Evolutionary conservation across 2,329 filamentous ascomycete genomes (phyloP).

Genomic region (Colletotrichum lentis): DNA sequence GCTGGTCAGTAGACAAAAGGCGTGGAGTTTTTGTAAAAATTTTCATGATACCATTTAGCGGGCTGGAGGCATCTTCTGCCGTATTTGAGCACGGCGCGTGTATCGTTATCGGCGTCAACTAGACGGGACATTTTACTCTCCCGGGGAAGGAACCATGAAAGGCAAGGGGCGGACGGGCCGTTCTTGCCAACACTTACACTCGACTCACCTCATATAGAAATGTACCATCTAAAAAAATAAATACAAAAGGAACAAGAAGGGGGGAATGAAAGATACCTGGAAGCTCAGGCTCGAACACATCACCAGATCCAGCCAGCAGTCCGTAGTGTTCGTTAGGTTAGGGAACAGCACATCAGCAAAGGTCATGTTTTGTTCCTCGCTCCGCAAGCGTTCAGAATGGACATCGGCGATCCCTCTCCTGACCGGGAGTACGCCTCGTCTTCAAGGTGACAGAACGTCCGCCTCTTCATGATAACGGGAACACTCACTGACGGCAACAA

Average conservation of each 20-base stretch:
- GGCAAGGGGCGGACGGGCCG: conserved; percentile 9
- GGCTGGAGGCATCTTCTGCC: neutral
- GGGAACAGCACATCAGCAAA: too few relatives aligned
- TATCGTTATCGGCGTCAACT: conserved; percentile 6
- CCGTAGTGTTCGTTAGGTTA: neutral
- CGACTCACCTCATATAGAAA: conserved; percentile 31
- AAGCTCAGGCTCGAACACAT: neutral
- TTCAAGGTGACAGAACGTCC: conserved; percentile 43
- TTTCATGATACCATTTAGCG: conserved; percentile 31
- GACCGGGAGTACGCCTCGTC: conserved; percentile 32
- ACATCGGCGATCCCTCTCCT: conserved; percentile 44
- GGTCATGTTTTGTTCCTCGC: conserved; percentile 51
- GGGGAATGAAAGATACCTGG: neutral
- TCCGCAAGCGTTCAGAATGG: conserved; percentile 51
- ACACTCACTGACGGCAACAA: neutral
- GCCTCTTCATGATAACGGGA: neutral
- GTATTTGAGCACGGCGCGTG: conserved; percentile 6
- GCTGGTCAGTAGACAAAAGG: neutral
- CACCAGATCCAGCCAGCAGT: neutral
- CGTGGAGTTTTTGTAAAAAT: conserved; percentile 15
- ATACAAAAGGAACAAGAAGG: neutral
- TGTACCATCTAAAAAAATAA: neutral
- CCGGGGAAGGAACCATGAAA: neutral
- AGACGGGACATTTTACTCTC: neutral
- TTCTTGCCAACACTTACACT: conserved; percentile 14